A percentile compares a stretch with the other conserved stretches of the same genome.
Conservation (phyloP, 2,329 filamentous ascomycete genomes). For the Cordyceps farinosa region DNA sequence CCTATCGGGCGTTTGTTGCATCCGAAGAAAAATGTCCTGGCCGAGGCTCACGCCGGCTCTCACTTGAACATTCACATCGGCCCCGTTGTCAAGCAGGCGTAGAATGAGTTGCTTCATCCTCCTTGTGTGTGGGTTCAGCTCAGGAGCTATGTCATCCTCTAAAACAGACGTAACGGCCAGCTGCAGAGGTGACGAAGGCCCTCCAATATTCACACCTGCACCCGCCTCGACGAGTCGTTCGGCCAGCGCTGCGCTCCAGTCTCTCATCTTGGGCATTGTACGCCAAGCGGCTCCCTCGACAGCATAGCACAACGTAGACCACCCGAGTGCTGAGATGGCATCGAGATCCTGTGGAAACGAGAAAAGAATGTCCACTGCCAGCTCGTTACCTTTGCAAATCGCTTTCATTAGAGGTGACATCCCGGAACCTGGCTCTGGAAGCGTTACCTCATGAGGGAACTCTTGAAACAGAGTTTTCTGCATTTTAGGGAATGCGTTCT, state of each 20-base stretch:
- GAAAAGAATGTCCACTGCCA: neutral
- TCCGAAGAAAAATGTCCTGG: neutral
- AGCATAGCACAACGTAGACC: conserved; percentile 1
- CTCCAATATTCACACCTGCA: neutral
- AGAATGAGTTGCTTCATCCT: neutral
- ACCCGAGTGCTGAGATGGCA: neutral
- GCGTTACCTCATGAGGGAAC: neutral
- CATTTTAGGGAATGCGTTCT: neutral
- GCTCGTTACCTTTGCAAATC: neutral
- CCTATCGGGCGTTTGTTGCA: neutral
- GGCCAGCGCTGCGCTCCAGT: neutral
- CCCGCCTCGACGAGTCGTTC: neutral
- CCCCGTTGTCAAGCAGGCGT: neutral
- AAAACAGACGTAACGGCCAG: neutral
- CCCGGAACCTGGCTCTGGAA: neutral
- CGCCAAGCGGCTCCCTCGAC: neutral
- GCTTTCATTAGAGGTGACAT: neutral
- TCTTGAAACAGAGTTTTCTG: neutral
- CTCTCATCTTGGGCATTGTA: neutral
- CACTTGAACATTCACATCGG: neutral
- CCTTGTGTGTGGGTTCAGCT: neutral
- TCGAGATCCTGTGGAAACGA: neutral
- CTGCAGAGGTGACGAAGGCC: neutral
- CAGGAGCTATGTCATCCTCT: neutral
- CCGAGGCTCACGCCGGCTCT: neutral